phyloP scores from a whole-genome alignment of 306 rosid species.

The Potentilla sterilis region DNA sequence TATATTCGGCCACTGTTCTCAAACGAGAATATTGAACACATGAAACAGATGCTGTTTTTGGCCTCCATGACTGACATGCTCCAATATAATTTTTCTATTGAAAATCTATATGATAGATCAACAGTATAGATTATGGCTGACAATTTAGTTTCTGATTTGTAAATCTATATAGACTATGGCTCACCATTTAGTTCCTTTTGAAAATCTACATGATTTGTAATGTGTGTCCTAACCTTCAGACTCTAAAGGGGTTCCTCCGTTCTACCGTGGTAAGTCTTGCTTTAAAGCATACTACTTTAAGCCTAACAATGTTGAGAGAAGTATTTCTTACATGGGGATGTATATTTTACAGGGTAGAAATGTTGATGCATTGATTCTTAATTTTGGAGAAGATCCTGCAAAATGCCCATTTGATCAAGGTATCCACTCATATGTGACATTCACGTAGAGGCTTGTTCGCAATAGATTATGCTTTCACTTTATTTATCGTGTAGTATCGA shows the following conservation, averaged over 20 bases:
- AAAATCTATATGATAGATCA: background rate
- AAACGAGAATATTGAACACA: background rate
- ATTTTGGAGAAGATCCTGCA: constrained; percentile 93
- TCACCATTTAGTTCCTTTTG: too few relatives aligned
- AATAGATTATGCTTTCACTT: background rate
- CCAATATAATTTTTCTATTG: too few relatives aligned
- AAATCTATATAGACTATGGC: too few relatives aligned
- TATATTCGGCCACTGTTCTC: background rate
- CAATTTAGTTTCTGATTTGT: background rate
- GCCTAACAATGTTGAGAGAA: background rate
- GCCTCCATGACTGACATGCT: background rate
- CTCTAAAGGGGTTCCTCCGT: constrained; percentile 64
- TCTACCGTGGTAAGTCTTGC: constrained; percentile 70
- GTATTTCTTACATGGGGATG: constrained; percentile 26
- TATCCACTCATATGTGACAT: constrained; percentile 14
- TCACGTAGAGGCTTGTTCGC: background rate
- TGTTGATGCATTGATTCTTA: constrained; percentile 78
- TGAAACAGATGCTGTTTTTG: too few relatives aligned
- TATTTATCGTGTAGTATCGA: background rate
- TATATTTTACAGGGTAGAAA: constrained; percentile 66
- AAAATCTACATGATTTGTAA: too few relatives aligned
- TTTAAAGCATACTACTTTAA: background rate
- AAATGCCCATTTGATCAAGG: constrained; percentile 94
- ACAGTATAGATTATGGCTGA: background rate
- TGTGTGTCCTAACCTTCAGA: constrained; percentile 38